Conservation (phyloP, 208 protist species). For the Wallacemonas sp. region DNA sequence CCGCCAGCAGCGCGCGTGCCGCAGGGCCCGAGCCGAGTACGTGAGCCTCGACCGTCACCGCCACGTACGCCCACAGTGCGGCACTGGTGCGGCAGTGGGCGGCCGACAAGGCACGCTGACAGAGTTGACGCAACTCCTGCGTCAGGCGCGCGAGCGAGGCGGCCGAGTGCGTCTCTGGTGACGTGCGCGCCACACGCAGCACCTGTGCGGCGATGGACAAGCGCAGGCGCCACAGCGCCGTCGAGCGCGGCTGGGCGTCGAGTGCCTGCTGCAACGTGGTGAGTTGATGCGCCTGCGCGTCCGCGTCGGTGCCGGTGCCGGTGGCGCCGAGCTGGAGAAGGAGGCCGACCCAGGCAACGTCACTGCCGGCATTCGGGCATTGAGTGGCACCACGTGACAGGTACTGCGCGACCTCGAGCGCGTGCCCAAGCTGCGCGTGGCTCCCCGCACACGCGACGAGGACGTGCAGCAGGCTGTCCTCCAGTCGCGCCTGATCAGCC, state of each 20-base stretch:
- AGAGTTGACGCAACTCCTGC: slow-evolving; percentile 45
- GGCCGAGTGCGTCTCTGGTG: background rate
- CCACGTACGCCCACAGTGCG: slow-evolving; percentile 72
- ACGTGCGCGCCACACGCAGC: background rate
- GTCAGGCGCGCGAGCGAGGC: background rate
- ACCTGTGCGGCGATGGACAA: slow-evolving; percentile 44
- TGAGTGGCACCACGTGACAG: slow-evolving; percentile 2
- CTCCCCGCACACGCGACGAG: slow-evolving; percentile 5
- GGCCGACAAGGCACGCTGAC: slow-evolving; percentile 32
- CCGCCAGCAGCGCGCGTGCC: slow-evolving; percentile 38
- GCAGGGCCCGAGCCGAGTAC: slow-evolving; percentile 30
- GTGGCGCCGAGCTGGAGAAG: slow-evolving; percentile 62
- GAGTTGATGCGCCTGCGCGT: slow-evolving; percentile 12
- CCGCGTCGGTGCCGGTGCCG: slow-evolving; percentile 9
- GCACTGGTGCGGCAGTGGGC: slow-evolving; percentile 50
- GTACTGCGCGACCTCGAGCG: background rate
- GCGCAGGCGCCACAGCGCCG: slow-evolving; percentile 69
- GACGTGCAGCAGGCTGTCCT: slow-evolving; percentile 11
- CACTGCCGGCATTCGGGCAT: slow-evolving; percentile 22
- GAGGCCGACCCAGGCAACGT: slow-evolving; percentile 66
- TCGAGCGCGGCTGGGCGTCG: slow-evolving; percentile 43
- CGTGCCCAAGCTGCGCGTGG: background rate
- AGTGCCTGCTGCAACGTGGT: slow-evolving; percentile 28
- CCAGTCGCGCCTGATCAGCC: background rate
- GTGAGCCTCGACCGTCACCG: slow-evolving; percentile 53